Evolutionary conservation across 2,329 filamentous ascomycete genomes (phyloP).

Genomic region (Tolypocladium tundrense): DNA sequence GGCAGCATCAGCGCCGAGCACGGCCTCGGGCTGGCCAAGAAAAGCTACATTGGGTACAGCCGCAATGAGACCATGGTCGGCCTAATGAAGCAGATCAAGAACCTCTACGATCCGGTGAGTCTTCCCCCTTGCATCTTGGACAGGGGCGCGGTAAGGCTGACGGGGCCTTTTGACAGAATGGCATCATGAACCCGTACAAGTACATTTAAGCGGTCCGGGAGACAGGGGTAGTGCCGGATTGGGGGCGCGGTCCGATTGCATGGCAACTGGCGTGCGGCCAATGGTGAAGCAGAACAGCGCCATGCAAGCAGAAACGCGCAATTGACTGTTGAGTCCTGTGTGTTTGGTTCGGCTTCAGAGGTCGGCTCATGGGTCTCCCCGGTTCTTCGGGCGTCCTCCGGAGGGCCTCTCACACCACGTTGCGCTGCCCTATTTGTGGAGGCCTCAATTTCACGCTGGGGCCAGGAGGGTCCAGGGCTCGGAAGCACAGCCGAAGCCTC

Average conservation of each 20-base stretch:
- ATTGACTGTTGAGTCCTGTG: background rate
- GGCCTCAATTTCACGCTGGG: background rate
- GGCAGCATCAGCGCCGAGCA: conserved; percentile 97
- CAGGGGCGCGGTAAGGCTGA: conserved; percentile 12
- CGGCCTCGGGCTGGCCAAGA: conserved; percentile 88
- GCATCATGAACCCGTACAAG: conserved; percentile 99
- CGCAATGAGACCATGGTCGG: conserved; percentile 76
- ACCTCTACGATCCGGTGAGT: conserved; percentile 85
- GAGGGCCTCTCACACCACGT: background rate
- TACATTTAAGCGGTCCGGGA: conserved; percentile 49
- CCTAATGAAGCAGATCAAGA: conserved; percentile 93
- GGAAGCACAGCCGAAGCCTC: conserved; percentile 1
- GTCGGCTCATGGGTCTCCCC: background rate
- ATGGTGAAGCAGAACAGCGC: background rate
- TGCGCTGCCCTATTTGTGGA: background rate
- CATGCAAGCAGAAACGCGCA: background rate
- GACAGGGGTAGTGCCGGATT: background rate
- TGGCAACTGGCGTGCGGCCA: background rate
- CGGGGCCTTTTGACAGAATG: conserved; percentile 51
- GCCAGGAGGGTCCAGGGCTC: background rate
- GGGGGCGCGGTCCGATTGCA: background rate
- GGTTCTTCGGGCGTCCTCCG: background rate
- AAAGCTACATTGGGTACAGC: conserved; percentile 89
- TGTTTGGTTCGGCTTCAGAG: background rate
- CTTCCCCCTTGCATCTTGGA: background rate